A percentile compares a stretch with the other conserved stretches of the same genome.
Conservation (phyloP, 1,284 basidiomycete species). For the Cryptococcus sp. region DNA sequence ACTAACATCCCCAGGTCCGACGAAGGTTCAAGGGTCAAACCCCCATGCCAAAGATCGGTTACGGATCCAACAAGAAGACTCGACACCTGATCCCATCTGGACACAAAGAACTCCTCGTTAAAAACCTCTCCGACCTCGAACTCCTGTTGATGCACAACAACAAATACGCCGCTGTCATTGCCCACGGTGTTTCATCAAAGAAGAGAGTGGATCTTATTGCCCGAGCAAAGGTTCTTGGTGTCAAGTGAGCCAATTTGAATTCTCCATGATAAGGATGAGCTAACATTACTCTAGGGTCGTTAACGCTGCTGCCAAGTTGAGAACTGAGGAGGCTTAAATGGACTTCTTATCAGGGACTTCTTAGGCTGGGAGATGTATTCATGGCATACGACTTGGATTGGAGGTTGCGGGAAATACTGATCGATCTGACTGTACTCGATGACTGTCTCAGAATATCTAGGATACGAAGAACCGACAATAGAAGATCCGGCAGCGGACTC, state of each 20-base stretch:
- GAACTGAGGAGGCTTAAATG: conserved; percentile 76
- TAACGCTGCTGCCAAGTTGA: conserved; percentile 89
- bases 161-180: conserved; percentile 92
- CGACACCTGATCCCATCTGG: conserved; percentile 91
- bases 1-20: conserved; percentile 50
- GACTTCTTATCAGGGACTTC: neutral
- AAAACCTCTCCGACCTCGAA: conserved; percentile 86
- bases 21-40: conserved; percentile 93
- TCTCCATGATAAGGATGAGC: neutral
- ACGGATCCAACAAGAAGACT: conserved; percentile 62
- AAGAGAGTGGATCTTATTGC: conserved; percentile 89
- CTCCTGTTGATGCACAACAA: conserved; percentile 98
- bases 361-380: neutral
- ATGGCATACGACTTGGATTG: neutral
- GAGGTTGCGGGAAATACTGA: neutral
- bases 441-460: no score
- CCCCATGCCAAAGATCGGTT: conserved; percentile 80
- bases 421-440: no score
- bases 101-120: conserved; percentile 88
- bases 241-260: conserved; percentile 54
- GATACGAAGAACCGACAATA: no score
- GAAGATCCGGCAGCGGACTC: no score
- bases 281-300: conserved; percentile 60
- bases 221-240: conserved; percentile 80
- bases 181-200: conserved; percentile 93